Evolutionary conservation across 169 alveolate species (phyloP), one percentile per base, ranked within the genome.

Genomic region (Neospora caninum): DNA sequence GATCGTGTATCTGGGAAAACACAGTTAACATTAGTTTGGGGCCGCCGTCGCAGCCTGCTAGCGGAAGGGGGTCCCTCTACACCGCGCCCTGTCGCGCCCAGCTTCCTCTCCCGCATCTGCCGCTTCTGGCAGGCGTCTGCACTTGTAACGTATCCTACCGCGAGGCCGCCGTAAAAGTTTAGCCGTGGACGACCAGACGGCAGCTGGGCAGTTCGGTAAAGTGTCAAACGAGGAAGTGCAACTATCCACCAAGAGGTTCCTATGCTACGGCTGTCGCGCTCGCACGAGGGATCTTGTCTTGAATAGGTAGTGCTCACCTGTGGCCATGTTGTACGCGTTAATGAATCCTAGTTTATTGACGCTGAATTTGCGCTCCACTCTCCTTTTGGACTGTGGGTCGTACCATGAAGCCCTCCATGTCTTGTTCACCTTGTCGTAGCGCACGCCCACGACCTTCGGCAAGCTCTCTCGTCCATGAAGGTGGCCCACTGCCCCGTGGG

Each of bases 341-440:
- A 64, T 64, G 80, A 91, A 91, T 7, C 94, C 94, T 38, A 91
- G 39, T 88, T 91, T 91, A 45, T 91, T 91, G 49, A 91, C 94
- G 58, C 88, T 64, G 70, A 91, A 91, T n/a, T 91, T 91, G 49
- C 94, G 58, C 80, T 91, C 94, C 22, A 91, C 94, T 18, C 94
- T 84, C 25, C 94, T 88, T 49, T 73, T 70, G 49, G 94, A 64
- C 31, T 91, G 94, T 0, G 94, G 94, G 80, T 91, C 94, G 39
- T 91, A 91, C 94, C 94, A 92, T 49, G 91, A 78, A 20, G 94
- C 94, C 70, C 94, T 80, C 94, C 94, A 92, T 0, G 94, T 92
- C 45, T 92, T 92, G 49, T 92, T 92, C 80, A 92, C 94, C 36
- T 92, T 92, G 64, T 92, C 94, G n/a, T 78, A 92, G 27, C 94